Percentiles rank a stretch among this genome's conserved stretches.
Conservation (phyloP, 129 eudicot species). For the Artemisia argyi region DNA sequence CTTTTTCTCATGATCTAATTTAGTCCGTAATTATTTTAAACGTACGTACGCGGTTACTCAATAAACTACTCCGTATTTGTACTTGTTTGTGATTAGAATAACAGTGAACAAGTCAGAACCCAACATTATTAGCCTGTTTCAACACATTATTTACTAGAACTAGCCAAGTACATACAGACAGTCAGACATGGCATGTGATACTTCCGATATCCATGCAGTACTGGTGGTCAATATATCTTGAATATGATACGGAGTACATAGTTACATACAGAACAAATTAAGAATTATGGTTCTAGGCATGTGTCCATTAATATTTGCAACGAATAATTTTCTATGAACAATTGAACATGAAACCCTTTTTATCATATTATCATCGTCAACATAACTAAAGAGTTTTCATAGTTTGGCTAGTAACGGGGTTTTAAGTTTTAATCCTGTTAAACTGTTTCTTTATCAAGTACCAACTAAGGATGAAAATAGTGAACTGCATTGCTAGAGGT, state of each 20-base stretch:
- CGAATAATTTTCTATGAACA: background rate
- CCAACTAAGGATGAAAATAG: no score
- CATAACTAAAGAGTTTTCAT: background rate
- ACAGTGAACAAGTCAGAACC: slow-evolving; percentile 8
- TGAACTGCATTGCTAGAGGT: no score
- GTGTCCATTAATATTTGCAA: background rate
- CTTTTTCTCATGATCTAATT: background rate
- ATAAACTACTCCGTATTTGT: background rate
- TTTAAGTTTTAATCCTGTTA: no score
- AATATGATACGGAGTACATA: no score
- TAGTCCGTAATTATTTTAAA: no score
- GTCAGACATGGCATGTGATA: slow-evolving; percentile 28
- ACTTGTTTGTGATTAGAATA: background rate
- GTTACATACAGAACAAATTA: background rate
- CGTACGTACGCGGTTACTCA: background rate
- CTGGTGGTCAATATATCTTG: slow-evolving; percentile 1
- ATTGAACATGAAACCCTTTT: background rate
- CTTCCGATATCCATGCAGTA: slow-evolving; percentile 12
- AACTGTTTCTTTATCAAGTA: no score
- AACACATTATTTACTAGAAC: slow-evolving; percentile 23
- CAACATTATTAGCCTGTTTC: background rate
- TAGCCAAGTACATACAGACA: background rate
- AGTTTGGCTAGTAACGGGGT: no score
- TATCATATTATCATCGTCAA: background rate
- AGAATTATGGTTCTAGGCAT: background rate